These are phyloP conservation scores for Peronosclerospora sorghi DNA, from an alignment of 352 stramenopile genomes.

Conservation along the genomic window DNA sequence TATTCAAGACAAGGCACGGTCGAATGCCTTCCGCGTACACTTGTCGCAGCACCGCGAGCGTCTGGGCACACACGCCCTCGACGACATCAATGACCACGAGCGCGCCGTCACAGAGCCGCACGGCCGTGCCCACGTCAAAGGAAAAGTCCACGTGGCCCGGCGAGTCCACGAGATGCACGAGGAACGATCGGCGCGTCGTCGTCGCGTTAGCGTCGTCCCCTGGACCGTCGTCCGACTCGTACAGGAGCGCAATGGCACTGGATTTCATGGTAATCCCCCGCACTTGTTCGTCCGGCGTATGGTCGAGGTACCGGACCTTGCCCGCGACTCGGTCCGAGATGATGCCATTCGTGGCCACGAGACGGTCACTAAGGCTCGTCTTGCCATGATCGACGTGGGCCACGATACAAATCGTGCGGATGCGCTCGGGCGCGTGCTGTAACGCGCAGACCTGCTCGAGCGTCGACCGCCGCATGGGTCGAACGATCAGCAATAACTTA, in stretches of 20 bases:
- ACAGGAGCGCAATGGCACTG: conserved; percentile 91
- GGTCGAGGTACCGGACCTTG: conserved; percentile 94
- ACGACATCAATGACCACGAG: conserved; percentile 94
- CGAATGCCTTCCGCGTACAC: conserved; percentile 90
- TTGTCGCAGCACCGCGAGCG: conserved; percentile 84
- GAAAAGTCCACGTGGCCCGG: conserved; percentile 94
- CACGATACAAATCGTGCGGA: conserved; percentile 93
- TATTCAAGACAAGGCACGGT: conserved; percentile 94
- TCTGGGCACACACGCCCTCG: conserved; percentile 93
- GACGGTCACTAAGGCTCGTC: conserved; percentile 89
- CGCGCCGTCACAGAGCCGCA: conserved; percentile 89
- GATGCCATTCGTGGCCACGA: conserved; percentile 94
- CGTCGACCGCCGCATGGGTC: conserved; percentile 43
- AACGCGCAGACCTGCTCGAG: conserved; percentile 41
- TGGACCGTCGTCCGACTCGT: conserved; percentile 36
- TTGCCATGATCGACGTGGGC: conserved; percentile 92
- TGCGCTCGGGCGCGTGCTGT: conserved; percentile 64
- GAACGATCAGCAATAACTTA: no score
- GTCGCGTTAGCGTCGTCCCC: conserved; percentile 7
- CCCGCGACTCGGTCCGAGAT: conserved; percentile 94
- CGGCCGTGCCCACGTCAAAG: conserved; percentile 92
- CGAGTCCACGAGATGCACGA: conserved; percentile 94
- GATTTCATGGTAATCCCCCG: conserved; percentile 97
- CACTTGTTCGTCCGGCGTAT: conserved; percentile 88
- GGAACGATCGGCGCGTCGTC: conserved; percentile 51